Base-by-base conservation (phyloP, 768 basidiomycete species). In the Suillus subaureus region DNA sequence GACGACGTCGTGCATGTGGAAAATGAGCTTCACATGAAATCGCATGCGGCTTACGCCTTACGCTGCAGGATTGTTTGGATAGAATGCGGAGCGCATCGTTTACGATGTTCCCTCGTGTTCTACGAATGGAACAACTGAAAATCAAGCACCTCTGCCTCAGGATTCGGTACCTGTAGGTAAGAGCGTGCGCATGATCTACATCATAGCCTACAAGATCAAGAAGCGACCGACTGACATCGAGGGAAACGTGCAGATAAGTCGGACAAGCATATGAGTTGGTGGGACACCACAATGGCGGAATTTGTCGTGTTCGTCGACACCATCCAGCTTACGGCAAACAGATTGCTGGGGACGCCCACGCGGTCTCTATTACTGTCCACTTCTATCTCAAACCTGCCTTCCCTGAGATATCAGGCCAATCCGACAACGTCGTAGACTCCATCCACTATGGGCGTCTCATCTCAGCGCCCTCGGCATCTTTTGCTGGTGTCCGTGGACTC, bases 381-480 rank as follows among this genome's bases (percentile, higher is more conserved):
- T 71, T 84, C 61, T 79, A 85, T 63, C 78, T 87, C 2, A 55
- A 71, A 23, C 73, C 77, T 0, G 70, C 75, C 2, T 83, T 80
- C 66, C 79, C 92, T 64, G 67, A 80, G 13, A 60, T 69, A 0
- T 81, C 87, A 0, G 87, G 83, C 0, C 61, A 69, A 31, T 78
- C 82, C 0, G 88, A 90, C 73, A 73, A 86, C 67, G 84, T 90
- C 18, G 64, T 73, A 0, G 81, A 88, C 64, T 86, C 87, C 0
- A 76, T n/a, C 21, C 45, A 45, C 11, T 45, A 45, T n/a, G 45
- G 21, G 4, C 45, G 6, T 47, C n/a, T 23, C 45, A 86, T 87
- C 0, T 0, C 71, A 45, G n/a, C 21, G 9, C 21, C n/a, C 45
- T 47, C 45, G 5, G 45, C n/a, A 47, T 47, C 45, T 23, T 47